phyloP scores from a whole-genome alignment of 1,284 basidiomycete genomes.

The Neolentinus lepideus region DNA sequence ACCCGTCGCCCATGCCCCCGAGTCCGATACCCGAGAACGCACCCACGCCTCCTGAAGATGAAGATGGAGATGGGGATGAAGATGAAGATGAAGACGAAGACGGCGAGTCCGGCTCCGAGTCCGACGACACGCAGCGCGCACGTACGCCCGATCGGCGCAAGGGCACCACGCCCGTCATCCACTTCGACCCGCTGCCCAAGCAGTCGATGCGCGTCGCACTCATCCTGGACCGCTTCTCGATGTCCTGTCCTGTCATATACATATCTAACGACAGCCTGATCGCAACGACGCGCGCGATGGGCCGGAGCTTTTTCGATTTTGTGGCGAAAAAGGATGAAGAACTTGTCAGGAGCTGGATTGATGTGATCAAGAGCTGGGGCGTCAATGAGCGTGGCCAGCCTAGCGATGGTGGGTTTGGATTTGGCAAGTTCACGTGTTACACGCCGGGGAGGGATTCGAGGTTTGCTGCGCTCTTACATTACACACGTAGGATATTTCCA shows the following conservation, averaged over 20 bases:
- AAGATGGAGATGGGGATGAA: too few relatives aligned
- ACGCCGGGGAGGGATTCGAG: conserved; percentile 52
- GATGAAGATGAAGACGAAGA: background rate
- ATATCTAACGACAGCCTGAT: conserved; percentile 66
- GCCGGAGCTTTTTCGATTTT: conserved; percentile 69
- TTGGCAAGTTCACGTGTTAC: conserved; percentile 55
- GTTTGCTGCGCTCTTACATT: conserved; percentile 21
- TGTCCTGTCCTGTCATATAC: conserved; percentile 54
- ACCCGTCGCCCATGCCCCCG: conserved; percentile 56
- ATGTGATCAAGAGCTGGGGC: conserved; percentile 69
- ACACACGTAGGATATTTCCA: background rate
- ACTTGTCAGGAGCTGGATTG: conserved; percentile 61
- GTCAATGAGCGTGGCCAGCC: conserved; percentile 74
- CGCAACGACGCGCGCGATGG: conserved; percentile 45
- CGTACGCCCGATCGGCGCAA: conserved; percentile 4
- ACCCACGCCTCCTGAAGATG: background rate
- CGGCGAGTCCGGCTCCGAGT: background rate
- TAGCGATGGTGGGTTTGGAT: conserved; percentile 75
- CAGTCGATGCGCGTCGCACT: conserved; percentile 65
- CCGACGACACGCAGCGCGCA: background rate
- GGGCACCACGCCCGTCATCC: conserved; percentile 24
- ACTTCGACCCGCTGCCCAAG: conserved; percentile 50
- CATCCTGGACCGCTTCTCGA: conserved; percentile 67
- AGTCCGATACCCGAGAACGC: conserved; percentile 27
- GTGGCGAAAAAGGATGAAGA: conserved; percentile 53